Percentiles rank a stretch among this genome's conserved stretches.
These are phyloP conservation scores for Sporothrix variecibatus DNA, from an alignment of 2,329 filamentous ascomycete species.

Conservation along the genomic window DNA sequence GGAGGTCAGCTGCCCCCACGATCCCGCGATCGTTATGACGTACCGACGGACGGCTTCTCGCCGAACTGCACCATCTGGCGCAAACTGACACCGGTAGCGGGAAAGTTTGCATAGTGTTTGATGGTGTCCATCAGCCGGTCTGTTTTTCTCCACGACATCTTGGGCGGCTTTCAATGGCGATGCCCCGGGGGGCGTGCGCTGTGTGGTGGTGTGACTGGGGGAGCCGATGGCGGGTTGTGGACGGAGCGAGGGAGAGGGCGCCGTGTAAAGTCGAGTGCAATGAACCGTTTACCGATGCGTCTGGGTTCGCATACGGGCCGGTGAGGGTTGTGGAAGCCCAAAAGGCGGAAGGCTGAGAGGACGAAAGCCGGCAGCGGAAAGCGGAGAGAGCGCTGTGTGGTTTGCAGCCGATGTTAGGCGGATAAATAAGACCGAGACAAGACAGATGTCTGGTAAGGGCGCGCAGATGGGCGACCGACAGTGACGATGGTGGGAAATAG, in stretches of 20 bases:
- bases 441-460: background rate
- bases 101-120: conserved; percentile 95
- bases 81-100: conserved; percentile 92
- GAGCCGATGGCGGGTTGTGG: conserved; percentile 13
- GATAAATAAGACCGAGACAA: conserved; percentile 25
- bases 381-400: background rate
- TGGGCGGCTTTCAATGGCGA: conserved; percentile 35
- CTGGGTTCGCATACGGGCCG: conserved; percentile 18
- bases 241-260: background rate
- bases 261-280: background rate
- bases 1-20: background rate
- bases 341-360: background rate
- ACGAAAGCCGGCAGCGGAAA: background rate
- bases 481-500: background rate
- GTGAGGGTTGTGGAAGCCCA: background rate
- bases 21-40: conserved; percentile 35
- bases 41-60: conserved; percentile 87
- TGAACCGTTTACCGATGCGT: background rate
- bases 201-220: conserved; percentile 18
- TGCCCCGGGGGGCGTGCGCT: conserved; percentile 10
- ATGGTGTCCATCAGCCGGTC: conserved; percentile 95
- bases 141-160: conserved; percentile 92
- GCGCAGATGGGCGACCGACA: conserved; percentile 3
- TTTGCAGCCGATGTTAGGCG: conserved; percentile 19
- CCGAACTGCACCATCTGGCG: conserved; percentile 99